A percentile compares a stretch with the other conserved stretches of the same genome.
phyloP scores from a whole-genome alignment of 2,329 filamentous ascomycete genomes.

The Exophiala dermatitidis region DNA sequence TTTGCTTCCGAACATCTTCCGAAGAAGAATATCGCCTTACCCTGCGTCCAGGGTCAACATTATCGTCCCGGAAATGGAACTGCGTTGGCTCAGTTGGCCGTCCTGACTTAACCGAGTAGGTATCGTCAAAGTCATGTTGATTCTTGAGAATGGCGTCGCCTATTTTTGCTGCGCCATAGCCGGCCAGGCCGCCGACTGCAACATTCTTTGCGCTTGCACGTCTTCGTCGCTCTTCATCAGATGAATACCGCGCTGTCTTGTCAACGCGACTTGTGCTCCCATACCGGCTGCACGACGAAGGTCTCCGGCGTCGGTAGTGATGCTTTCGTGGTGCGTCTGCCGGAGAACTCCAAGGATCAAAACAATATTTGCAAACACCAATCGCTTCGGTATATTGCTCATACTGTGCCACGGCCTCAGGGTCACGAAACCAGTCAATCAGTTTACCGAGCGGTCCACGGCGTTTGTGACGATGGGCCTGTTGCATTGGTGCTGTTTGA shows the following conservation, averaged over 20 bases:
- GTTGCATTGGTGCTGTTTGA: conserved; percentile 13
- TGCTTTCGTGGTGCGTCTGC: conserved; percentile 55
- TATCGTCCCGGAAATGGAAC: conserved; percentile 25
- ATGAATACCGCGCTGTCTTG: conserved; percentile 54
- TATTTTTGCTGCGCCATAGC: conserved; percentile 46
- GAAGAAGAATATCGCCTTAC: conserved; percentile 40
- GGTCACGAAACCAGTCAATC: conserved; percentile 56
- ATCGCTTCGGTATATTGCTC: conserved; percentile 63
- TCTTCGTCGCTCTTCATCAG: conserved; percentile 42
- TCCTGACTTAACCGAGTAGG: conserved; percentile 53
- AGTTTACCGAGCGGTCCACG: conserved; percentile 50
- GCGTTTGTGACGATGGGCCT: conserved; percentile 42
- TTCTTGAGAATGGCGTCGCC: conserved; percentile 48
- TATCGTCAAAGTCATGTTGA: conserved; percentile 52
- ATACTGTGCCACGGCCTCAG: conserved; percentile 58
- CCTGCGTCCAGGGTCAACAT: conserved; percentile 31
- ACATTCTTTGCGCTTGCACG: conserved; percentile 45
- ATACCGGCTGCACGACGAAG: conserved; percentile 29
- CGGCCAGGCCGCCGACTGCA: conserved; percentile 47
- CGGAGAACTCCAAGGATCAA: conserved; percentile 52
- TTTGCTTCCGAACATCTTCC: conserved; percentile 30
- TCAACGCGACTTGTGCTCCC: conserved; percentile 45
- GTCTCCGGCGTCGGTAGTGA: conserved; percentile 40
- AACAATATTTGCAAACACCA: conserved; percentile 59
- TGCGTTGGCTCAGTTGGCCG: conserved; percentile 33